Conservation (phyloP, 164 flowering plant genomes). For the Nelumbo lutea region DNA sequence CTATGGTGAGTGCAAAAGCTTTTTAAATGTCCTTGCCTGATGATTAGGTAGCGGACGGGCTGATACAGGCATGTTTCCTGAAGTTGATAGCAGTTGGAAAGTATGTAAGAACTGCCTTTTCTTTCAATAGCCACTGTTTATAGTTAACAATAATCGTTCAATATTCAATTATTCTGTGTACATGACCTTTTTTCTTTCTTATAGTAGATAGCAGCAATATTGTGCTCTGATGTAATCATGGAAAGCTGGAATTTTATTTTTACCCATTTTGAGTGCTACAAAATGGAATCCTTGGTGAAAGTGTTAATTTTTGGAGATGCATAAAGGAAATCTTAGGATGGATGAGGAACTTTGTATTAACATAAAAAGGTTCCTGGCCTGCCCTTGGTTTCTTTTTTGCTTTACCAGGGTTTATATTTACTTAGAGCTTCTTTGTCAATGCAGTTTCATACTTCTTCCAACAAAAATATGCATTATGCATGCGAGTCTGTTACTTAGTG, state of each 20-base stretch:
- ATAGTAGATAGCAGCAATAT: not conserved
- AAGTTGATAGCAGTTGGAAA: slow-evolving; percentile 86
- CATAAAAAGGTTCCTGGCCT: too few species aligned
- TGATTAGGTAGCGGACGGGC: slow-evolving; percentile 43
- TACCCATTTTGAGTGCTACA: not conserved
- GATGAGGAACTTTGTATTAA: too few species aligned
- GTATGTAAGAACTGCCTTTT: slow-evolving; percentile 34
- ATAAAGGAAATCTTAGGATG: not conserved
- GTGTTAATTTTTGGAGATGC: not conserved
- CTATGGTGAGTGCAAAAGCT: too few species aligned
- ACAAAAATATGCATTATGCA: too few species aligned
- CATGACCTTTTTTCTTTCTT: not conserved
- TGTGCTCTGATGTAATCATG: not conserved
- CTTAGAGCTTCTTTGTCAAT: too few species aligned
- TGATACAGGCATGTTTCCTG: slow-evolving; percentile 75
- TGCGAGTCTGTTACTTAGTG: too few species aligned
- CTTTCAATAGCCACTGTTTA: not conserved
- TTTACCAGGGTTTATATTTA: too few species aligned
- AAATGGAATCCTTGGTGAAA: not conserved
- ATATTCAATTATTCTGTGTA: not conserved
- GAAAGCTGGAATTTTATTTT: not conserved
- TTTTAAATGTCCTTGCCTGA: slow-evolving; percentile 1
- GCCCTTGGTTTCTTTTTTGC: too few species aligned
- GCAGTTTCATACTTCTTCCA: too few species aligned
- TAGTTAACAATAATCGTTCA: not conserved